Percentiles rank a stretch among this genome's conserved stretches.
phyloP scores from a whole-genome alignment of 805 yeast species.

The Myxozyma monticola region DNA sequence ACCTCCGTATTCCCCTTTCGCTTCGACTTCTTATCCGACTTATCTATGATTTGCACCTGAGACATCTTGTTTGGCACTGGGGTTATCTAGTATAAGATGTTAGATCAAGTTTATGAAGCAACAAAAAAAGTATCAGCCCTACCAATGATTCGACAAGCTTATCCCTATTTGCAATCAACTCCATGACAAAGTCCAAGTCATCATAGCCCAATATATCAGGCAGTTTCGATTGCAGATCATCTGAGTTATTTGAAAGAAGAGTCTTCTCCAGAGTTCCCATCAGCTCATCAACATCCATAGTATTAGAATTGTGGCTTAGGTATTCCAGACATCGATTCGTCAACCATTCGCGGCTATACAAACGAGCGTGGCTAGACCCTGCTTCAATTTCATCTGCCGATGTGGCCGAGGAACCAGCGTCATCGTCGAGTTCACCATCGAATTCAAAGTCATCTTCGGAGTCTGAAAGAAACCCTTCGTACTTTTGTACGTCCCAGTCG shows the following conservation, averaged over 20 bases:
- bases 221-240: constrained; percentile 65
- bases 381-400: background rate
- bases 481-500: background rate
- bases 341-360: constrained; percentile 25
- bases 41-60: constrained; percentile 15
- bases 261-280: constrained; percentile 10
- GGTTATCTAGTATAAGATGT: background rate
- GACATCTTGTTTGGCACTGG: constrained; percentile 2
- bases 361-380: background rate
- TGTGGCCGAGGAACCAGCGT: constrained; percentile 7
- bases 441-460: constrained; percentile 15
- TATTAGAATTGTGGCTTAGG: background rate
- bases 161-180: constrained; percentile 49
- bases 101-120: background rate
- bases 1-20: background rate
- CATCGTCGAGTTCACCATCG: constrained; percentile 5
- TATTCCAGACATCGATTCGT: constrained; percentile 10
- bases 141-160: constrained; percentile 11
- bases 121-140: background rate
- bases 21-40: constrained; percentile 4
- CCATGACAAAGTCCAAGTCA: constrained; percentile 74
- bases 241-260: constrained; percentile 5
- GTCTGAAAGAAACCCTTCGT: constrained; percentile 19
- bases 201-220: constrained; percentile 85
- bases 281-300: constrained; percentile 24